Conservation (phyloP, 2,329 filamentous ascomycete species). For the Fusarium sp. region DNA sequence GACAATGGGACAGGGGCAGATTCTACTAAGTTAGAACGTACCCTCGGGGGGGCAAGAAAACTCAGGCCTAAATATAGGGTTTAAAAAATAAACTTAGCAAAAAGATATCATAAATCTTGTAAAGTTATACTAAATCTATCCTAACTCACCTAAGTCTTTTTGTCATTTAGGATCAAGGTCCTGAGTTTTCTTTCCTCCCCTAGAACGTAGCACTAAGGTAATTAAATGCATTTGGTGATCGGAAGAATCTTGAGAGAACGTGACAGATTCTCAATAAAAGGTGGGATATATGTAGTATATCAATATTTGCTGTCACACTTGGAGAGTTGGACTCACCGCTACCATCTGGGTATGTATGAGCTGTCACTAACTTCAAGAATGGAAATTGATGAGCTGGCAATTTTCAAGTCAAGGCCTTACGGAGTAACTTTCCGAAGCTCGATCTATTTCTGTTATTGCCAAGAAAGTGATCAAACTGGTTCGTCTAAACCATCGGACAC, state of each 20-base stretch:
- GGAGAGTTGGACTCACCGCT: constrained; percentile 15
- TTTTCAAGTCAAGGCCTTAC: not conserved
- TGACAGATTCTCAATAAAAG: not conserved
- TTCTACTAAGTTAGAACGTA: not conserved
- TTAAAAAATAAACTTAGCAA: too few species aligned
- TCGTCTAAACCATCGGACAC: not conserved
- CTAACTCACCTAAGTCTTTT: too few species aligned
- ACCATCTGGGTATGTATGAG: constrained; percentile 6
- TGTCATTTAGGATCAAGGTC: too few species aligned
- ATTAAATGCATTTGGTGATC: not conserved
- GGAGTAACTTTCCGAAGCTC: not conserved
- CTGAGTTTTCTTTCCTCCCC: too few species aligned
- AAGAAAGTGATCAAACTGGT: not conserved
- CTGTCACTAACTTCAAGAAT: constrained; percentile 14
- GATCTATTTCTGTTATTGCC: not conserved
- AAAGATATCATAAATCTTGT: too few species aligned
- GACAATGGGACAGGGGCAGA: constrained; percentile 19
- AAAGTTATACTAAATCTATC: too few species aligned
- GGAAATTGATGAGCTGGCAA: constrained; percentile 24
- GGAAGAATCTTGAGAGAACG: not conserved
- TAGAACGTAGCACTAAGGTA: not conserved
- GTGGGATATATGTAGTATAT: not conserved
- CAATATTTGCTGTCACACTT: not conserved
- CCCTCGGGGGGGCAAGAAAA: too few species aligned
- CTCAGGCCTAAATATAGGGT: too few species aligned